Base-by-base conservation (phyloP, 2,329 filamentous ascomycete genomes). In the Xylariaceae sp. region DNA sequence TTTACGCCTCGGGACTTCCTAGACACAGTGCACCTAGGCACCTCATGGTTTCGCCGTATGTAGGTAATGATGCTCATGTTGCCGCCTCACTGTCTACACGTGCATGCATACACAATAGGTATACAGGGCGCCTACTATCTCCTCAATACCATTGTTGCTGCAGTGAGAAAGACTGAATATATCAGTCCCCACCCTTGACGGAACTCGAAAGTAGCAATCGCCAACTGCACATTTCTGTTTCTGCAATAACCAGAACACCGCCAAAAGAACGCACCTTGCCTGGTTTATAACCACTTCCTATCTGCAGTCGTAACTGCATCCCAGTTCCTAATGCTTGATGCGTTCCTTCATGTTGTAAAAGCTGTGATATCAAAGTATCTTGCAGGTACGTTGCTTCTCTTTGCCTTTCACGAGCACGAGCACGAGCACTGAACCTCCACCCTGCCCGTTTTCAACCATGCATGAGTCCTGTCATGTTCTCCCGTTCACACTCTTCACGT, bases 401-500 rank as follows among this genome's bases (percentile, higher is more conserved):
- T 35, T 50, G 9, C 29, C 32, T 35, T 43, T 42, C 45, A 16
- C 43, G 9, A 16, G 20, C 5, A 39, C 18, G 29, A 15, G 27
- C 10, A 18, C 15, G n/a, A 37, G 30, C 33, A 7, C 13, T 9
- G 3, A n/a, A n/a, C n/a, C n/a, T n/a, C n/a, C 16, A 16, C 4
- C 15, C 30, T 43, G 39, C 41, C 23, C 26, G 30, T 49, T 26
- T 16, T 24, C 13, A 7, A 27, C 43, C 15, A 13, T 30, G 30
- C 30, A 40, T 13, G 47, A 46, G n/a, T 40, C 44, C 15, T 41
- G 8, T 45, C 15, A 10, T 57, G 50, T 47, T 48, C 50, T 43
- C 50, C 23, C 51, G 29, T 59, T 53, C 53, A 52, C 50, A 53
- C 37, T 50, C 53, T 58, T 60, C 56, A 44, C 40, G 15, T 59